Evolutionary conservation across 257 asterid genomes (phyloP).

Genomic region (Rehmannia glutinosa): DNA sequence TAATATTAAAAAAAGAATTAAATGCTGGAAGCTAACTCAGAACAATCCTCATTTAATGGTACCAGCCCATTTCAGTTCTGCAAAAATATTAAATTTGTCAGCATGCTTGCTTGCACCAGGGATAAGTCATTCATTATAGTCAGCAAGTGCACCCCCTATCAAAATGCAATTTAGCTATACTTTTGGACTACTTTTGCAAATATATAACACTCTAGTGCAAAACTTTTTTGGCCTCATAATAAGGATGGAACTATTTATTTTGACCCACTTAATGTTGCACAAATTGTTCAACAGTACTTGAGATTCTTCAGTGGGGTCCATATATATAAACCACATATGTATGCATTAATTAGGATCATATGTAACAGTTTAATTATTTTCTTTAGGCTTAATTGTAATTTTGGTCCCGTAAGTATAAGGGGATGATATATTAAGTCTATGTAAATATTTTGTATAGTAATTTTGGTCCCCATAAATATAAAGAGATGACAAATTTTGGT

Average conservation of each 20-base stretch:
- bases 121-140: constrained; percentile 27
- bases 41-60: constrained; percentile 40
- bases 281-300: background rate
- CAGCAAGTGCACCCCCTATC: background rate
- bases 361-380: too few species aligned
- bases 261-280: constrained; percentile 16
- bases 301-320: background rate
- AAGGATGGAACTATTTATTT: constrained; percentile 18
- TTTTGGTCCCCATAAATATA: too few species aligned
- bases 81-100: constrained; percentile 45
- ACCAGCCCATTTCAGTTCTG: constrained; percentile 34
- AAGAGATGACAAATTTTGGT: too few species aligned
- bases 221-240: constrained; percentile 14
- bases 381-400: too few species aligned
- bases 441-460: too few species aligned
- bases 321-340: background rate
- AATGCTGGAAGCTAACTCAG: constrained; percentile 44
- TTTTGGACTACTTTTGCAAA: constrained; percentile 9
- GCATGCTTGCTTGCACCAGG: constrained; percentile 45
- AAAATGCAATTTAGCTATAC: constrained; percentile 8
- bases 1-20: constrained; percentile 14
- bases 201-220: background rate
- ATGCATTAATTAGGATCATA: background rate
- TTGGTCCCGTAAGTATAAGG: too few species aligned
- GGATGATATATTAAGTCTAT: too few species aligned